Evolutionary conservation across 2,329 filamentous ascomycete species (phyloP), one percentile per base, ranked within the genome.

Genomic region (Pseudofabraea citricarpa): DNA sequence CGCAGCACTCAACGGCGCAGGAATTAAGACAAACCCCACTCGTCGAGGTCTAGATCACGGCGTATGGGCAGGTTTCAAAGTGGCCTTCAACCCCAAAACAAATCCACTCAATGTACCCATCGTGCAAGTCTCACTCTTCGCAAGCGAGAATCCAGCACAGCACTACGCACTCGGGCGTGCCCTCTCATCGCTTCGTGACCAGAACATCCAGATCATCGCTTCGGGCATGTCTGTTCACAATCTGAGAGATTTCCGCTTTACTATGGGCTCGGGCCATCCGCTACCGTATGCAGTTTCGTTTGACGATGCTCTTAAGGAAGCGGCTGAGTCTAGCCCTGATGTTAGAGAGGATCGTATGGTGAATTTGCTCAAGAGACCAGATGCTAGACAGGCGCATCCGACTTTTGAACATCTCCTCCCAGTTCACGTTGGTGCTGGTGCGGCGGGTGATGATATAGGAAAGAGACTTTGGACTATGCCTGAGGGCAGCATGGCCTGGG

Each of bases 191-290:
- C 71, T 90, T 1, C 75, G 86, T 13, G 79, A 85, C 13, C 75
- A 86, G 42, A 77, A 77, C 15, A 72, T 88, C 40, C 70, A 84
- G 38, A 80, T 90, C 46, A 76, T 90, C 36, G 77, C 77, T 19
- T 83, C 83, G 0, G 85, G 85, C 9, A 88, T 89, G 83, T 82
- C 83, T 0, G 85, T 86, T 18, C 83, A 87, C 54, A 87, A 87
- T 52, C 66, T 86, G 26, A 70, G 76, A 1, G 77, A 85, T 50
- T 40, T 78, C 53, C 65, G 64, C 15, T 67, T 69, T 54, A 61
- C 65, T 12, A 67, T 69, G 51, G 35, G 54, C 54, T 70, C 68
- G 6, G 56, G 56, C 7, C 55, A 53, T 8, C 73, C 76, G 0
- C 49, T 80, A 54, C 74, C 79, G 9, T 83, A 83, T 55, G 64